Percentiles rank a stretch among this genome's conserved stretches.
Conservation (phyloP, 495 filamentous ascomycete species). For the Recurvomyces mirabilis region DNA sequence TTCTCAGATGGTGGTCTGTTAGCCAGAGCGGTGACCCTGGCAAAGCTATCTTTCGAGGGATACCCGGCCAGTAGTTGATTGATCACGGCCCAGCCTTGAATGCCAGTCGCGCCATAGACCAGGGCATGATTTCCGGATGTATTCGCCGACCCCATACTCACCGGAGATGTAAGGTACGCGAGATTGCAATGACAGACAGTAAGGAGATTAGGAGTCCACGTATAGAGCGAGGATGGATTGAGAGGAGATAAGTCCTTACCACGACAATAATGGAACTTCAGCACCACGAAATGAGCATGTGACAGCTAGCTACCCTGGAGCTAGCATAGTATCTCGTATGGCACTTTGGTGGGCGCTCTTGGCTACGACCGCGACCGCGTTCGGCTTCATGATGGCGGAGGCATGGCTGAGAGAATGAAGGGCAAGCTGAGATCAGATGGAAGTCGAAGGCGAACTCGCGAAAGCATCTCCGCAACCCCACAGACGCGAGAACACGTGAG, state of each 20-base stretch:
- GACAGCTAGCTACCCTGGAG: no score
- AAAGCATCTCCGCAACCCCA: slow-evolving; percentile 8
- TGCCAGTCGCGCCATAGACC: slow-evolving; percentile 31
- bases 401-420: no score
- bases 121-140: slow-evolving; percentile 25
- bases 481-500: not conserved
- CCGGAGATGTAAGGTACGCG: not conserved
- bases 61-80: slow-evolving; percentile 36
- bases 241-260: not conserved
- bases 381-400: no score
- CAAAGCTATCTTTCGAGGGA: slow-evolving; percentile 32
- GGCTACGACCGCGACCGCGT: no score
- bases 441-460: slow-evolving; percentile 1
- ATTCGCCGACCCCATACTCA: slow-evolving; percentile 1
- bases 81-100: slow-evolving; percentile 39
- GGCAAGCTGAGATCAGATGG: no score
- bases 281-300: not conserved
- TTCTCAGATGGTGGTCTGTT: slow-evolving; percentile 35
- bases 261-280: not conserved
- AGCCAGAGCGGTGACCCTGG: slow-evolving; percentile 35
- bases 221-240: not conserved
- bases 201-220: not conserved
- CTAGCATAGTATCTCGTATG: no score
- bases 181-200: not conserved
- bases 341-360: no score